These are phyloP conservation scores for Lentinula novae-zelandiae DNA, from an alignment of 1,284 basidiomycete genomes.

Conservation along the genomic window DNA sequence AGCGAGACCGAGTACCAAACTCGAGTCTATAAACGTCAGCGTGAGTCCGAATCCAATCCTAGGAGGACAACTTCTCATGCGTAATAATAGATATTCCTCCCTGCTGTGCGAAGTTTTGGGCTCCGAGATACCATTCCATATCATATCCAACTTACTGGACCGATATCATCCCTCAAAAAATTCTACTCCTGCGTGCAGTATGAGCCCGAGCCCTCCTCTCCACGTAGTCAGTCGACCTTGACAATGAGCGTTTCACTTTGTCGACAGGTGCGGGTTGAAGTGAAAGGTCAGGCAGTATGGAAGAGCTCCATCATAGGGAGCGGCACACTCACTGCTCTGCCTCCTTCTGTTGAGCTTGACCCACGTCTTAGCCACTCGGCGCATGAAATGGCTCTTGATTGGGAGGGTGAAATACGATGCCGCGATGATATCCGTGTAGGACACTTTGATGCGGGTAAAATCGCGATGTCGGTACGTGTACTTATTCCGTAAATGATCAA, in stretches of 20 bases:
- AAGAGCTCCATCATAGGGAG: slow-evolving; percentile 14
- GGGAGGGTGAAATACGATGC: slow-evolving; percentile 11
- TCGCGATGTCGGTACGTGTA: slow-evolving; percentile 4
- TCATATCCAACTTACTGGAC: slow-evolving; percentile 23
- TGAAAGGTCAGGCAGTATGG: slow-evolving; percentile 12
- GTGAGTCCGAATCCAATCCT: background rate
- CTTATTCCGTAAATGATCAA: background rate
- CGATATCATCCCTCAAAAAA: slow-evolving; percentile 19
- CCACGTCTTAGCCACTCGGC: background rate
- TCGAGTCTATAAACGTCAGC: background rate
- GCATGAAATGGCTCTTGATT: slow-evolving; percentile 6
- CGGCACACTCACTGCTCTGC: slow-evolving; percentile 14
- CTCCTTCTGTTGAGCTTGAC: slow-evolving; percentile 11
- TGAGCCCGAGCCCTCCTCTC: background rate
- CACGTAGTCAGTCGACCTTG: background rate
- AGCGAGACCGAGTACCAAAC: background rate
- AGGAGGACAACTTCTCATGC: background rate
- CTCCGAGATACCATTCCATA: slow-evolving; percentile 24
- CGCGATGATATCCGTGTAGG: slow-evolving; percentile 8
- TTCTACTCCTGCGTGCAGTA: slow-evolving; percentile 17
- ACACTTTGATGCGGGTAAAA: slow-evolving; percentile 11
- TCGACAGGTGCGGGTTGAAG: slow-evolving; percentile 18
- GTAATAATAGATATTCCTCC: slow-evolving; percentile 21
- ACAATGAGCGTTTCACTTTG: slow-evolving; percentile 16
- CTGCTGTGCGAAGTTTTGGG: slow-evolving; percentile 22